Evolutionary conservation across 352 stramenopile genomes (phyloP).

Genomic region (Phytophthora quininea): DNA sequence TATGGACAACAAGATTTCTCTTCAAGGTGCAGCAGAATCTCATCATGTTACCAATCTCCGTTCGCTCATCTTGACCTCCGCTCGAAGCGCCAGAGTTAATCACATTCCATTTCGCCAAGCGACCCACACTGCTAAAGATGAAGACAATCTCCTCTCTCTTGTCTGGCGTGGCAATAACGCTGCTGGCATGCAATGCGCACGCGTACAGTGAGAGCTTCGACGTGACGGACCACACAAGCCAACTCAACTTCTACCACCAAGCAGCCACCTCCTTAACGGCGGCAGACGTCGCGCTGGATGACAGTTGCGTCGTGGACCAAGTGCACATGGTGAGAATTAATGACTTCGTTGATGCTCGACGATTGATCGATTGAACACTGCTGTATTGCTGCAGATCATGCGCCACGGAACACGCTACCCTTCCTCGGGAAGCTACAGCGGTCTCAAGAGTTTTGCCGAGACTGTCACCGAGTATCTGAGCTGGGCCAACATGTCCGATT

Average conservation of each 20-base stretch:
- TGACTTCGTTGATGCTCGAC: background rate
- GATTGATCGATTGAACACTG: background rate
- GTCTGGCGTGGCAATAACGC: constrained; percentile 3
- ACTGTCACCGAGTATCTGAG: constrained; percentile 39
- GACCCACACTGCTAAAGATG: constrained; percentile 27
- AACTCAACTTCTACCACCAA: constrained; percentile 66
- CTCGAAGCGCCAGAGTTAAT: constrained; percentile 8
- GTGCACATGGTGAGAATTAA: constrained; percentile 40
- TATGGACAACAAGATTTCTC: too few species aligned
- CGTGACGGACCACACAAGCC: constrained; percentile 62
- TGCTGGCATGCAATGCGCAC: constrained; percentile 13
- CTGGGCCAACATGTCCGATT: constrained; percentile 33
- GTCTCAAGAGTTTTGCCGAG: constrained; percentile 35
- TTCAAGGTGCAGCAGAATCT: background rate
- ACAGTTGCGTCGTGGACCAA: constrained; percentile 52
- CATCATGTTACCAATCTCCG: background rate
- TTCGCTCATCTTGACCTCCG: background rate
- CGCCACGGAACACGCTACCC: constrained; percentile 66
- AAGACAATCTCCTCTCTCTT: constrained; percentile 38
- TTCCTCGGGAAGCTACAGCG: constrained; percentile 56
- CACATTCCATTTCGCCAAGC: constrained; percentile 31
- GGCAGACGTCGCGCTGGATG: constrained; percentile 46
- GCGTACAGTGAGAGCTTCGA: constrained; percentile 54
- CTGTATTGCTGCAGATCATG: constrained; percentile 27
- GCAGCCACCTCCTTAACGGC: constrained; percentile 43